Evolutionary conservation across 306 rosid genomes (phyloP).

Genomic region (Abrus pulchellus): DNA sequence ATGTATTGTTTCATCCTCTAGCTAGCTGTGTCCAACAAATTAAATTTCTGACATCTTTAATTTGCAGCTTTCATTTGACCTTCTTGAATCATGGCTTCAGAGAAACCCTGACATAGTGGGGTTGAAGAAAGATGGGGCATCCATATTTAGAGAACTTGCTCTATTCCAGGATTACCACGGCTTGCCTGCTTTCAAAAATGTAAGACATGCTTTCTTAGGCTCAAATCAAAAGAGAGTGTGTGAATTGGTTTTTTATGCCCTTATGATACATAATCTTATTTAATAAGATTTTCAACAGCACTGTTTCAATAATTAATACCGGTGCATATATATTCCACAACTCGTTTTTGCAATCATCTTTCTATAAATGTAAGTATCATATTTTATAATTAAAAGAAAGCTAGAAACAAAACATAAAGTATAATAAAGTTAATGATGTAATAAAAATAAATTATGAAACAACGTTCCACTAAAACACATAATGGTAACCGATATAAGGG

Average conservation of each 20-base stretch:
- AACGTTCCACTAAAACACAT: neutral
- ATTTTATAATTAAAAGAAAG: too few relatives aligned
- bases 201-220: constrained; percentile 18
- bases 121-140: constrained; percentile 64
- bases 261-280: too few relatives aligned
- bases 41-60: constrained; percentile 12
- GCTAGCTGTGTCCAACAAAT: constrained; percentile 22
- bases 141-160: constrained; percentile 77
- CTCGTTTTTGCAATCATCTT: too few relatives aligned
- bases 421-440: too few relatives aligned
- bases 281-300: too few relatives aligned
- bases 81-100: constrained; percentile 72
- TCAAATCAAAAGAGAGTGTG: too few relatives aligned
- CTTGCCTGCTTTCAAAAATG: constrained; percentile 78
- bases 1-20: neutral
- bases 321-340: too few relatives aligned
- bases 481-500: neutral
- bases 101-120: constrained; percentile 65
- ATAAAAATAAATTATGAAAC: too few relatives aligned
- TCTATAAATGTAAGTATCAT: too few relatives aligned
- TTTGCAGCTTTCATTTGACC: constrained; percentile 80
- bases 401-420: too few relatives aligned
- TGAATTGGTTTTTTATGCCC: too few relatives aligned
- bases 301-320: too few relatives aligned
- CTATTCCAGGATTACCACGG: constrained; percentile 95